These are phyloP conservation scores for Phytomonas sp. DNA, from an alignment of 208 protist genomes.

Conservation along the genomic window DNA sequence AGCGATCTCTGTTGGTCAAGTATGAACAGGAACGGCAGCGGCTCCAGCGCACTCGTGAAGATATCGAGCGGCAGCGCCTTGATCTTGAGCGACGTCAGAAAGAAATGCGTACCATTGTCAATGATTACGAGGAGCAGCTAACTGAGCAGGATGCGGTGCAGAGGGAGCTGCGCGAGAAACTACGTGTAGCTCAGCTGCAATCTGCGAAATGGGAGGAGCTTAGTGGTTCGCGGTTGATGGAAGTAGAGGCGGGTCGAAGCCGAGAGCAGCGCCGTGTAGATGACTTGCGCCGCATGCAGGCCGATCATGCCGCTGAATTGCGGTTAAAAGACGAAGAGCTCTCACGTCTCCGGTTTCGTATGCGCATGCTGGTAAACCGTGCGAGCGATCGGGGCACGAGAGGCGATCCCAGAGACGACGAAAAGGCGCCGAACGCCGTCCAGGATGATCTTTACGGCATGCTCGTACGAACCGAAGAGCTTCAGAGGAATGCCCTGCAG, in stretches of 20 bases:
- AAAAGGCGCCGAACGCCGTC: background rate
- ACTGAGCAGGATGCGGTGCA: constrained; percentile 13
- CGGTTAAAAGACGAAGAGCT: constrained; percentile 76
- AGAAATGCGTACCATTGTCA: constrained; percentile 24
- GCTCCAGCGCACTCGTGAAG: constrained; percentile 43
- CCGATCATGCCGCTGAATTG: constrained; percentile 70
- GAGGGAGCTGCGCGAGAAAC: constrained; percentile 37
- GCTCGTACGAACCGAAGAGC: constrained; percentile 37
- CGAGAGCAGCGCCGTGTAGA: constrained; percentile 61
- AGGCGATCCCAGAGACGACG: background rate
- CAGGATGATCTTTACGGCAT: constrained; percentile 31
- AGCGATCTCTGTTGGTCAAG: constrained; percentile 35
- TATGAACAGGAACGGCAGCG: constrained; percentile 61
- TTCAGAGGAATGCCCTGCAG: constrained; percentile 31
- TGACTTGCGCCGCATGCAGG: constrained; percentile 58
- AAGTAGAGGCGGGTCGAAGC: constrained; percentile 50
- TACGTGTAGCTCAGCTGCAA: constrained; percentile 37
- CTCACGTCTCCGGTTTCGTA: constrained; percentile 50
- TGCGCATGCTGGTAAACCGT: constrained; percentile 24
- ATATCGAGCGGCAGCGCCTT: constrained; percentile 53
- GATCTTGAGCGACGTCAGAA: constrained; percentile 48
- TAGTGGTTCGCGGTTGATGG: constrained; percentile 52
- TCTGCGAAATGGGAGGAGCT: constrained; percentile 70
- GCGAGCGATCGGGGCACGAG: constrained; percentile 7
- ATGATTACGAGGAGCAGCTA: constrained; percentile 33